phyloP scores from a whole-genome alignment of 441 rosid species.

The Iberis amara region DNA sequence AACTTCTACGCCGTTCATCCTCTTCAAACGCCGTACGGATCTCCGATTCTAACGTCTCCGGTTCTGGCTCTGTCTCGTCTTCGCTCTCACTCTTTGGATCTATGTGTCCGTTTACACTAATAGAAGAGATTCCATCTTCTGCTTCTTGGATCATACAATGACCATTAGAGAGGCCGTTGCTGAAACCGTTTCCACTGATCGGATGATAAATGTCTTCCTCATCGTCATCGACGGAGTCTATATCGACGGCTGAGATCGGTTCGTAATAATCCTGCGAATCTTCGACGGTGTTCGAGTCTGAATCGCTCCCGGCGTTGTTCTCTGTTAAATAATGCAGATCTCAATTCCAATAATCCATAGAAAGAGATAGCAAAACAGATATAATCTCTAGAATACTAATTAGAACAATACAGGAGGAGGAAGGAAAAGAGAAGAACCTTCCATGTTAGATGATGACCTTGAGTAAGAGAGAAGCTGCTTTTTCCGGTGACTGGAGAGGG shows the following conservation, averaged over 20 bases:
- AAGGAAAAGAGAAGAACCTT: conserved; percentile 34
- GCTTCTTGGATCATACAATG: conserved; percentile 25
- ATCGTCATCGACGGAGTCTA: conserved; percentile 26
- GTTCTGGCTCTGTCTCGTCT: conserved; percentile 40
- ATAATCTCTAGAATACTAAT: too few species aligned
- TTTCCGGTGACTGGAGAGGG: too few species aligned
- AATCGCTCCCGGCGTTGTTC: conserved; percentile 52
- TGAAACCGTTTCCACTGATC: conserved; percentile 13
- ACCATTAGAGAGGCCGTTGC: conserved; percentile 40
- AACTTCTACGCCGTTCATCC: conserved; percentile 65
- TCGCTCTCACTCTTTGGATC: conserved; percentile 35
- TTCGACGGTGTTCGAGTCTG: conserved; percentile 55
- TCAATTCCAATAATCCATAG: not conserved
- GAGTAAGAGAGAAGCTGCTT: conserved; percentile 13
- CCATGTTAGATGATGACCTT: conserved; percentile 27
- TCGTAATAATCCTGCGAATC: conserved; percentile 59
- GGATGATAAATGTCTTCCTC: conserved; percentile 26
- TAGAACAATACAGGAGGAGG: not conserved
- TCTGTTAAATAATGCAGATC: conserved; percentile 35
- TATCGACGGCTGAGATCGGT: conserved; percentile 57
- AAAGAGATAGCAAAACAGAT: not conserved
- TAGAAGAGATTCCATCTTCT: conserved; percentile 46
- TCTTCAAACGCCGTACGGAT: conserved; percentile 55
- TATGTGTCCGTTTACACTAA: conserved; percentile 35
- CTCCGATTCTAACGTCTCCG: conserved; percentile 38